phyloP scores from a whole-genome alignment of 1,284 basidiomycete species.

The Cystobasidium sp. region DNA sequence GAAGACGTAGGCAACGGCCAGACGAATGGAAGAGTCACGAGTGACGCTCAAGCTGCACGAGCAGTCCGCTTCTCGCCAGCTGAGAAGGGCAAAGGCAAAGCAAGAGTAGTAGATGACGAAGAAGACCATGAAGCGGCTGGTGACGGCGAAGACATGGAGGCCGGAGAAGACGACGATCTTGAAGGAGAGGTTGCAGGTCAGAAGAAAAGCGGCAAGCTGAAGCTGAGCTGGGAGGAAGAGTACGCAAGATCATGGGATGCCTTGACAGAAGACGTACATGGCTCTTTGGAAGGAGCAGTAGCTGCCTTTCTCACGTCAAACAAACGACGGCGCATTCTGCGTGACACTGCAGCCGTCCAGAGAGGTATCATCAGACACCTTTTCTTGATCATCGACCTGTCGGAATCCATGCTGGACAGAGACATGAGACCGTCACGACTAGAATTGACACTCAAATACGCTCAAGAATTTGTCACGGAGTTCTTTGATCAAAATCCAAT shows the following conservation, averaged over 20 bases:
- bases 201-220: slow-evolving; percentile 27
- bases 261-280: slow-evolving; percentile 92
- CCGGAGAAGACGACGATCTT: slow-evolving; percentile 29
- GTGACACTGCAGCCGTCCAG: slow-evolving; percentile 83
- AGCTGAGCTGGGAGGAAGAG: slow-evolving; percentile 80
- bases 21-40: not conserved
- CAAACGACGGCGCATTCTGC: slow-evolving; percentile 72
- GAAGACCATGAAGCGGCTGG: slow-evolving; percentile 18
- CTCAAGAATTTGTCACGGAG: slow-evolving; percentile 82
- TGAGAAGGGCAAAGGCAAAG: slow-evolving; percentile 38
- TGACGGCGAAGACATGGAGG: slow-evolving; percentile 6
- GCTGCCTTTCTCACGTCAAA: slow-evolving; percentile 84
- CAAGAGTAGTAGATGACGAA: slow-evolving; percentile 22
- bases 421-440: slow-evolving; percentile 94
- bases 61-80: slow-evolving; percentile 29
- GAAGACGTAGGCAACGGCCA: not conserved
- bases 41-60: not conserved
- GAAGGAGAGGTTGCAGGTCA: not conserved
- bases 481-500: slow-evolving; percentile 99
- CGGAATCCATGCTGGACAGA: slow-evolving; percentile 87
- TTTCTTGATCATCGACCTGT: slow-evolving; percentile 86
- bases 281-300: slow-evolving; percentile 86
- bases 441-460: slow-evolving; percentile 84
- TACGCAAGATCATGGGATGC: slow-evolving; percentile 96
- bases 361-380: slow-evolving; percentile 96